Base-by-base conservation (phyloP, 2,329 filamentous ascomycete species). In the Cladorrhinum sp. region DNA sequence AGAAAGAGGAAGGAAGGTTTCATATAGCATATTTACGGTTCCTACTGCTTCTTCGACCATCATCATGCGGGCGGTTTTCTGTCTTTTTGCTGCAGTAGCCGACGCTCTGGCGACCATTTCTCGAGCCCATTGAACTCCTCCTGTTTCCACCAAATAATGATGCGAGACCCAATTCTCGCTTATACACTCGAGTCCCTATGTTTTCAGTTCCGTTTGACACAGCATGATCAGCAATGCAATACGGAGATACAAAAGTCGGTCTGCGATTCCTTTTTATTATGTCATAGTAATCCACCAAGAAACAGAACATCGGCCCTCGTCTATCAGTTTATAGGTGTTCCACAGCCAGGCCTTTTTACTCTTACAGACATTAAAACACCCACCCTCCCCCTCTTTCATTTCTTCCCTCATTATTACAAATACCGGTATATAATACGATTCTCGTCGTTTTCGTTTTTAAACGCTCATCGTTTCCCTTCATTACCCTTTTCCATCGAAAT, bases 381-480 rank as follows among this genome's bases (percentile, higher is more conserved):
- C n/a, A 18, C 16, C 52, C n/a, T 36, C 18, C 10, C 18, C n/a
- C n/a, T 22, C 22, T 36, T 24, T 29, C 18, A n/a, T 25, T 22
- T 23, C 29, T 22, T 45, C 22, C 57, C 52, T 29, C 48, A 25
- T 56, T 59, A 62, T 64, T 63, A 66, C 22, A 65, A n/a, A 60
- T 41, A 66, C 16, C 59, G 62, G 62, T 63, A 62, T 66, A 62
- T 58, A 58, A 36, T 22, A 58, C 58, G 23, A 18, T 22, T 22
- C 16, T 23, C 22, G 13, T 48, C 18, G 41, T 48, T 48, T 48
- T 48, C 16, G 6, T 48, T 48, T 48, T 48, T n/a, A n/a, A n/a
- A n/a, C n/a, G n/a, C n/a, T n/a, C n/a, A n/a, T n/a, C n/a, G n/a
- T n/a, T n/a, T n/a, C n/a, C n/a, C n/a, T n/a, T n/a, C n/a, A n/a